These are phyloP conservation scores for Microcyclosporella mali DNA, from an alignment of 2,329 filamentous ascomycete species.

Conservation along the genomic window DNA sequence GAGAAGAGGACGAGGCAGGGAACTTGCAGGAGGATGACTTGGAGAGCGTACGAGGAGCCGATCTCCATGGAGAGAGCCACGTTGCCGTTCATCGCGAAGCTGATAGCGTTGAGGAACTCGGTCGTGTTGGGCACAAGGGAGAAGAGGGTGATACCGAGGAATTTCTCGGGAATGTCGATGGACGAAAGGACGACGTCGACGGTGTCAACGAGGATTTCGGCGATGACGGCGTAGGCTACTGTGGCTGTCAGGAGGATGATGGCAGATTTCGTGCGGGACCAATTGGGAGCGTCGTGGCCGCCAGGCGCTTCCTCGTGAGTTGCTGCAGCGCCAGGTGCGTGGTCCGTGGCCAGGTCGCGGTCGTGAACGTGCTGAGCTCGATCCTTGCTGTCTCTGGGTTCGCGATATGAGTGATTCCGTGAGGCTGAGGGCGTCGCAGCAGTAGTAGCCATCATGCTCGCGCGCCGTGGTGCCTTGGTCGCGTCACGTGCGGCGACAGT, in stretches of 20 bases:
- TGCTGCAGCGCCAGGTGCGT: conserved; percentile 36
- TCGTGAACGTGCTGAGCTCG: conserved; percentile 8
- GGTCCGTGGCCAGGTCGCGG: conserved; percentile 18
- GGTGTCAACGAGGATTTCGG: conserved; percentile 92
- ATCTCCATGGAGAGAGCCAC: conserved; percentile 99
- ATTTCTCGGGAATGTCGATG: conserved; percentile 91
- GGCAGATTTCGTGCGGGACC: conserved; percentile 85
- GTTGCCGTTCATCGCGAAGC: conserved; percentile 99
- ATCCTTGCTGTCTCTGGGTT: conserved; percentile 8
- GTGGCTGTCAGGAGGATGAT: conserved; percentile 85
- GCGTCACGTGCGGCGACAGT: conserved; percentile 79
- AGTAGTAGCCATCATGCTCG: conserved; percentile 38
- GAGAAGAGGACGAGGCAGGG: conserved; percentile 89
- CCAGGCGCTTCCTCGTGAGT: conserved; percentile 43
- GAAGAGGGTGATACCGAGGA: conserved; percentile 92
- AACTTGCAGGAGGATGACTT: conserved; percentile 92
- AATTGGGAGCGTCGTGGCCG: conserved; percentile 97
- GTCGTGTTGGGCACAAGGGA: conserved; percentile 96
- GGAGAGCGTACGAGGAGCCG: conserved; percentile 90
- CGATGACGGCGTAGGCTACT: conserved; percentile 89
- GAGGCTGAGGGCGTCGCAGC: conserved; percentile 9
- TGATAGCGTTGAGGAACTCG: conserved; percentile 97
- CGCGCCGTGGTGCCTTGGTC: conserved; percentile 46
- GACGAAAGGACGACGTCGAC: conserved; percentile 93
- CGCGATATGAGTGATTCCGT: conserved; percentile 13